Conservation (phyloP, 805 yeast genomes). For the Candida xyloterini region DNA sequence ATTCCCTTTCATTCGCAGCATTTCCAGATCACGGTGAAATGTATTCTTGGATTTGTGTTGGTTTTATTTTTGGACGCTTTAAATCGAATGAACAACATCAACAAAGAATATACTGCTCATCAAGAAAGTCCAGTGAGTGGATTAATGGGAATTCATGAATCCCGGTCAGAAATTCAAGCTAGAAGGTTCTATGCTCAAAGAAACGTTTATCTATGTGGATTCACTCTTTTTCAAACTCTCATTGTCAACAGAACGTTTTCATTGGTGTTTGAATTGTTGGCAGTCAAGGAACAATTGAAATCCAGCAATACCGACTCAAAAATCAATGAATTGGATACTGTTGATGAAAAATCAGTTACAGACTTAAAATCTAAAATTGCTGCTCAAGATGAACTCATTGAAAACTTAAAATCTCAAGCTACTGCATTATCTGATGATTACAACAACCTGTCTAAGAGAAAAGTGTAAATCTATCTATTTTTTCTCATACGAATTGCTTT, state of each 20-base stretch:
- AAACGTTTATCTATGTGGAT: conserved; percentile 93
- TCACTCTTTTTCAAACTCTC: conserved; percentile 85
- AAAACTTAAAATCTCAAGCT: conserved; percentile 70
- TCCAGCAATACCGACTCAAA: conserved; percentile 10
- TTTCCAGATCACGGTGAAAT: conserved; percentile 73
- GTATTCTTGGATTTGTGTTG: conserved; percentile 77
- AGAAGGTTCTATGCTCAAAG: conserved; percentile 94
- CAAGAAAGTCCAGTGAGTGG: conserved; percentile 26
- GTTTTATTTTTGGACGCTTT: conserved; percentile 85
- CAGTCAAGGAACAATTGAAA: conserved; percentile 53
- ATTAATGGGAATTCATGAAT: conserved; percentile 40
- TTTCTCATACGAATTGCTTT: conserved; percentile 72
- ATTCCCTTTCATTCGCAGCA: conserved; percentile 70
- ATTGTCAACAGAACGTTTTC: conserved; percentile 81
- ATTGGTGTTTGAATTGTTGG: conserved; percentile 69
- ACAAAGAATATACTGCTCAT: conserved; percentile 49
- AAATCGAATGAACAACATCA: conserved; percentile 72
- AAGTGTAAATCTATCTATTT: not conserved
- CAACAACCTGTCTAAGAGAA: conserved; percentile 30
- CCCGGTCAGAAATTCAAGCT: conserved; percentile 82
- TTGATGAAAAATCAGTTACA: conserved; percentile 38
- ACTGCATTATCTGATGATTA: conserved; percentile 62
- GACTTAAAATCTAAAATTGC: conserved; percentile 49
- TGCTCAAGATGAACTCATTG: conserved; percentile 63
- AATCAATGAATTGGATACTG: conserved; percentile 23